Conservation (phyloP, 1,139 yeast species). For the Hansenula lynferdii region DNA sequence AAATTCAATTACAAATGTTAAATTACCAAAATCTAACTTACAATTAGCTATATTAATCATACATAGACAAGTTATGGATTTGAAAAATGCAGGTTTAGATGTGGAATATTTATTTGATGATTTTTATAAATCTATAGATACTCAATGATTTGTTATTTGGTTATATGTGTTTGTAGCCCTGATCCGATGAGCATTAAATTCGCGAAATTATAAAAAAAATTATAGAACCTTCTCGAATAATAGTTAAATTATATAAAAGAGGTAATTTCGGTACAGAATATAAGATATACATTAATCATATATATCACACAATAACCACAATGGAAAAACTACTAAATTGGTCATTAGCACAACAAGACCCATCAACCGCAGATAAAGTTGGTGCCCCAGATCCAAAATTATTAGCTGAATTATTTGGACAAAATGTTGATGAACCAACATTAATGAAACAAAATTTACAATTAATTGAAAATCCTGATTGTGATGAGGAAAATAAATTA, state of each 20-base stretch:
- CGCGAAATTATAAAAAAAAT: background rate
- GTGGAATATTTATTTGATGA: slow-evolving; percentile 56
- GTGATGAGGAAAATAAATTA: slow-evolving; percentile 56
- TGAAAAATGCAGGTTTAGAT: slow-evolving; percentile 67
- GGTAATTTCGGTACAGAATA: no score
- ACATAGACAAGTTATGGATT: slow-evolving; percentile 53
- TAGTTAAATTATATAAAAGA: no score
- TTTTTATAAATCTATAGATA: slow-evolving; percentile 19
- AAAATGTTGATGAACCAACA: slow-evolving; percentile 77
- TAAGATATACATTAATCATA: no score
- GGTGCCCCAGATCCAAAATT: slow-evolving; percentile 77
- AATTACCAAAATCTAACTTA: slow-evolving; percentile 41
- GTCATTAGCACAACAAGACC: slow-evolving; percentile 81
- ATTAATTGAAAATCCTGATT: slow-evolving; percentile 60
- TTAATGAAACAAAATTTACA: slow-evolving; percentile 72
- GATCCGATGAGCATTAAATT: no score
- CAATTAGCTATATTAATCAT: slow-evolving; percentile 49
- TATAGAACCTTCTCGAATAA: slow-evolving; percentile 2
- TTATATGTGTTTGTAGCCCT: no score
- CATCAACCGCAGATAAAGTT: slow-evolving; percentile 52
- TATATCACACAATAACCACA: no score
- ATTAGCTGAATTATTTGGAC: slow-evolving; percentile 74
- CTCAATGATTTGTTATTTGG: background rate
- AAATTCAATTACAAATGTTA: slow-evolving; percentile 65
- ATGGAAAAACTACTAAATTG: slow-evolving; percentile 92